Conservation (phyloP, 1,139 yeast species). For the Geotrichum aggregatum region DNA sequence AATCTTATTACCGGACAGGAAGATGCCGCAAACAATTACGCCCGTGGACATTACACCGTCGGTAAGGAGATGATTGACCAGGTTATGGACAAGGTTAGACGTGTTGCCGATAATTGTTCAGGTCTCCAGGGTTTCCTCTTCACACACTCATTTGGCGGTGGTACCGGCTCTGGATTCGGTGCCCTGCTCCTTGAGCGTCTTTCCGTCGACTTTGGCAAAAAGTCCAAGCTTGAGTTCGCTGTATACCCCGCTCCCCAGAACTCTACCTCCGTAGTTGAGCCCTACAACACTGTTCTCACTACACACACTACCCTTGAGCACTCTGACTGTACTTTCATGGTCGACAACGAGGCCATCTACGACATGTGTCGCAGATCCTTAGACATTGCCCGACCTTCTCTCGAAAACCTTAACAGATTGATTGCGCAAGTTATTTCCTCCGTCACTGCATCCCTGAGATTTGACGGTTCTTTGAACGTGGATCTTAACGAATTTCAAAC, state of each 20-base stretch:
- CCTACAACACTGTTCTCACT: constrained; percentile 93
- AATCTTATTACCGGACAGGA: constrained; percentile 96
- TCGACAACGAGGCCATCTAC: constrained; percentile 96
- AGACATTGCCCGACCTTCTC: constrained; percentile 87
- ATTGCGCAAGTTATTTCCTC: constrained; percentile 97
- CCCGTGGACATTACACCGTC: constrained; percentile 97
- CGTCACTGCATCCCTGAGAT: constrained; percentile 93
- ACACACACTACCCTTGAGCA: constrained; percentile 96
- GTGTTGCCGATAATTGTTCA: constrained; percentile 95
- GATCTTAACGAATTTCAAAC: constrained; percentile 97
- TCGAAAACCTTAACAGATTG: constrained; percentile 79
- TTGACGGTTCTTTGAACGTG: constrained; percentile 93
- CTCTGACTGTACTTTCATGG: constrained; percentile 98
- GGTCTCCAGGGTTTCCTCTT: constrained; percentile 96
- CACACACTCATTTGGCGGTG: constrained; percentile 98
- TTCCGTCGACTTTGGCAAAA: constrained; percentile 89
- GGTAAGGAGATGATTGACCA: constrained; percentile 95
- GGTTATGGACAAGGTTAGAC: constrained; percentile 90
- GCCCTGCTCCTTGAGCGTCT: constrained; percentile 89
- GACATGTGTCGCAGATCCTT: constrained; percentile 96
- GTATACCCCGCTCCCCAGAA: constrained; percentile 98
- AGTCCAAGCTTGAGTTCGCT: constrained; percentile 93
- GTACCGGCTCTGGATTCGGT: constrained; percentile 98
- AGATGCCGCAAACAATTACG: constrained; percentile 98
- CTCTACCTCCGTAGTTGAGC: constrained; percentile 95